Percentiles rank a stretch among this genome's conserved stretches.
Conservation (phyloP, 192 early-diverging fungal species). For the Umbelopsis sp. region DNA sequence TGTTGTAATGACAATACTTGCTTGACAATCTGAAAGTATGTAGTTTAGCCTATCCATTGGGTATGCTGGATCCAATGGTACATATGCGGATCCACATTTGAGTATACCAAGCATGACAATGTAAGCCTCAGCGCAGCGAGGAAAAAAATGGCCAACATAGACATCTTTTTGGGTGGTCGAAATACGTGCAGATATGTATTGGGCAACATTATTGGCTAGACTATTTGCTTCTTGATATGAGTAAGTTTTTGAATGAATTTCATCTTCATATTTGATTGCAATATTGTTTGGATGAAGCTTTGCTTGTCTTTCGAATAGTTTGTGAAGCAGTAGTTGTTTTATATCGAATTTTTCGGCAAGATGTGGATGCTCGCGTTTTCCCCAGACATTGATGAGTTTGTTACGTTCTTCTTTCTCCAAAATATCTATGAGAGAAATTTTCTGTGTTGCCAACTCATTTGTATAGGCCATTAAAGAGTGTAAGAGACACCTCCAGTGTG, state of each 20-base stretch:
- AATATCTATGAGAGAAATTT: not conserved
- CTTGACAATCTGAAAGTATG: constrained; percentile 30
- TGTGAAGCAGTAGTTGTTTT: too few species aligned
- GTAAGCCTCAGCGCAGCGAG: not conserved
- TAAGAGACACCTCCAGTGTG: not conserved
- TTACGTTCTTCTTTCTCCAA: not conserved
- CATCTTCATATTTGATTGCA: not conserved
- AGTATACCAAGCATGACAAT: constrained; percentile 32
- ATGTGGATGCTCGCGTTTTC: too few species aligned
- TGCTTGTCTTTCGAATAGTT: not conserved
- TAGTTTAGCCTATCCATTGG: constrained; percentile 31
- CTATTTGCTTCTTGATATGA: not conserved
- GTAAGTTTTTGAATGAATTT: not conserved
- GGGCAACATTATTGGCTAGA: not conserved
- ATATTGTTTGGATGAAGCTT: not conserved
- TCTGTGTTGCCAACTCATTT: not conserved
- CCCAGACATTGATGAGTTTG: too few species aligned
- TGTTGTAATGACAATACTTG: not conserved
- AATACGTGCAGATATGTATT: not conserved
- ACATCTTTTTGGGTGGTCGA: not conserved
- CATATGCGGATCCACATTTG: constrained; percentile 43
- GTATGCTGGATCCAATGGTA: constrained; percentile 36
- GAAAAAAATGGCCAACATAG: not conserved
- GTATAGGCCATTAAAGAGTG: not conserved
- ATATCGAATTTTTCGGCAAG: too few species aligned